Conservation (phyloP, 116 monocot species). For the Trichopus zeylanicus region DNA sequence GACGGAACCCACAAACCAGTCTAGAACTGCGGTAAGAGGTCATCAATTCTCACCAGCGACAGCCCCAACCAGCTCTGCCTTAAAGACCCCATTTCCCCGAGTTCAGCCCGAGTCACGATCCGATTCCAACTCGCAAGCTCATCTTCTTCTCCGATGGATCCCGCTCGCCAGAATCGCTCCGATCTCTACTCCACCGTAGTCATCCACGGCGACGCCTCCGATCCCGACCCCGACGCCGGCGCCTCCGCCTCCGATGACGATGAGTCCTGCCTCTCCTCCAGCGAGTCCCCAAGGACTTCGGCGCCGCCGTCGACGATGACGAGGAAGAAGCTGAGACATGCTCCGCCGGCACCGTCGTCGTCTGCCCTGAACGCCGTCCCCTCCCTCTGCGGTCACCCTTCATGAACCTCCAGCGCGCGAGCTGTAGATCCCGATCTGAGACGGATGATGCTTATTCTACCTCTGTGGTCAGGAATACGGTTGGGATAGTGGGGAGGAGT, state of each 20-base stretch:
- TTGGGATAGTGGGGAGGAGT: constrained; percentile 26
- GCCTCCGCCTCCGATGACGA: no score
- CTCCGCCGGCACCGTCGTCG: constrained; percentile 56
- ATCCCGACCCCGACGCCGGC: constrained; percentile 28
- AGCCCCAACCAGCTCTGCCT: no score
- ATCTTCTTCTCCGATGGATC: constrained; percentile 13
- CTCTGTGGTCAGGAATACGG: constrained; percentile 42
- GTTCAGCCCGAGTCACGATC: background rate
- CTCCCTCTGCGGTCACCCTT: constrained; percentile 32
- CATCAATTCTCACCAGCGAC: no score
- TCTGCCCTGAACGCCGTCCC: constrained; percentile 35
- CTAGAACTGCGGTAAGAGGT: no score
- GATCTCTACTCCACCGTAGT: constrained; percentile 77
- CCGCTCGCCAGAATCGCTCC: constrained; percentile 22
- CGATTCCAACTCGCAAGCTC: background rate
- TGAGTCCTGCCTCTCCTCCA: constrained; percentile 81
- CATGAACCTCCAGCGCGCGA: constrained; percentile 22
- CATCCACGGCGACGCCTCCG: constrained; percentile 44
- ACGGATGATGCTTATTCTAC: constrained; percentile 58
- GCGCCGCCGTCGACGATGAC: constrained; percentile 33
- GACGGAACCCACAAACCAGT: no score
- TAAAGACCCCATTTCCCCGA: no score
- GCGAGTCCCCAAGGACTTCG: constrained; percentile 91
- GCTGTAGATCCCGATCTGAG: constrained; percentile 27
- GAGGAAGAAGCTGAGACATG: constrained; percentile 32